phyloP scores from a whole-genome alignment of 2,329 filamentous ascomycete species.

The Xylariaceae sp. region DNA sequence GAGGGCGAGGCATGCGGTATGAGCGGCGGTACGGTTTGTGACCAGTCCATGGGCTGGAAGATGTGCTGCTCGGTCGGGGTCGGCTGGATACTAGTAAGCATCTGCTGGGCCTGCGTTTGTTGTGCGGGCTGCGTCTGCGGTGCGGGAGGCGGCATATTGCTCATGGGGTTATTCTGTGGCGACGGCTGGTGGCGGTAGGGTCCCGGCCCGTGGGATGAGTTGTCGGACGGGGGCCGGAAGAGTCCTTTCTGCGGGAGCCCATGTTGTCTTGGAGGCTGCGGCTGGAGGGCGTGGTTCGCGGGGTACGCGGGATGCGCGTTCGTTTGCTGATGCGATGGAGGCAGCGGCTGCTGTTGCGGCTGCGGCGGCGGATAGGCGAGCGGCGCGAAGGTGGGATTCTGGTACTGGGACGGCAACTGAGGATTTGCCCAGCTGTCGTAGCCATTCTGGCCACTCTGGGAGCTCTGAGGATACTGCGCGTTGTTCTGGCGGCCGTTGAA shows the following conservation, averaged over 20 bases:
- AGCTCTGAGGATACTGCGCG: slow-evolving; percentile 14
- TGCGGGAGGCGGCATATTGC: no score
- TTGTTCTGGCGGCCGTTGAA: slow-evolving; percentile 19
- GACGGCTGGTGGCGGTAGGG: slow-evolving; percentile 12
- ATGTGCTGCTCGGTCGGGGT: no score
- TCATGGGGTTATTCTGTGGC: slow-evolving; percentile 15
- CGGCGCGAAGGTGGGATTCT: slow-evolving; percentile 12
- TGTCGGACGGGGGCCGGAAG: slow-evolving; percentile 23
- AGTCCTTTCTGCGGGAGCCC: slow-evolving; percentile 13
- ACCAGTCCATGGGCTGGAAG: slow-evolving; percentile 18
- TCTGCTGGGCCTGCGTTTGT: no score
- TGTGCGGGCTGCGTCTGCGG: no score
- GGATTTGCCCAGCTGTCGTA: slow-evolving; percentile 21
- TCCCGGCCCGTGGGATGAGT: slow-evolving; percentile 23
- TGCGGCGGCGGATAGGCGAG: slow-evolving; percentile 17
- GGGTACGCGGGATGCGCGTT: slow-evolving; percentile 7
- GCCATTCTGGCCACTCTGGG: slow-evolving; percentile 17
- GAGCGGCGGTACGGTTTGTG: slow-evolving; percentile 21
- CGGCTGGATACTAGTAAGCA: no score
- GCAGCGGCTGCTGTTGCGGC: slow-evolving; percentile 13
- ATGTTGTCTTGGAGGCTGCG: slow-evolving; percentile 13
- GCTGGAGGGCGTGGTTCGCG: slow-evolving; percentile 20
- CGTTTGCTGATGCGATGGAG: slow-evolving; percentile 11
- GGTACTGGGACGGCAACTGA: slow-evolving; percentile 16
- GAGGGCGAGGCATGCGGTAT: slow-evolving; percentile 42